phyloP scores from a whole-genome alignment of 2,329 filamentous ascomycete species.

The Diaporthe longicolla region DNA sequence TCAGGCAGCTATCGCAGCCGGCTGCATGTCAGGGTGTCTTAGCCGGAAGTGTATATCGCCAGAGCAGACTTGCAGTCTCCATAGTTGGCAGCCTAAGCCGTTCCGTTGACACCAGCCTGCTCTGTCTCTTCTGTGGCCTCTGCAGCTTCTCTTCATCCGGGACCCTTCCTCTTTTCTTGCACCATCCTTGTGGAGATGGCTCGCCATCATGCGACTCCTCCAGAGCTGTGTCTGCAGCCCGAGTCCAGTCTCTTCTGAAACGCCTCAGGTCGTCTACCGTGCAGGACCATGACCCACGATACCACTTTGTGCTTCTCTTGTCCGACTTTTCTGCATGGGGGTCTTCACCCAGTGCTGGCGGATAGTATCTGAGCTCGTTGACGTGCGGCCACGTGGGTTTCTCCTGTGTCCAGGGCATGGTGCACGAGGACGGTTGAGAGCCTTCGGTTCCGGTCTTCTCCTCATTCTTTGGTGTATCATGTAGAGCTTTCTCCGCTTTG shows the following conservation, averaged over 20 bases:
- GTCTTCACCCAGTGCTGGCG: constrained; percentile 51
- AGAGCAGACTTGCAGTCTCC: constrained; percentile 50
- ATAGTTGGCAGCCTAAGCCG: constrained; percentile 42
- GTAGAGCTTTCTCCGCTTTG: background rate
- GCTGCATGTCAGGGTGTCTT: background rate
- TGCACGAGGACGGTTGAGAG: background rate
- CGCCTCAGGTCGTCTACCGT: constrained; percentile 58
- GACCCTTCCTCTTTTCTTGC: constrained; percentile 22
- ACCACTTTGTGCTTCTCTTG: constrained; percentile 19
- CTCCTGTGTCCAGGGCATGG: constrained; percentile 39
- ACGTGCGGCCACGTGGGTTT: constrained; percentile 58
- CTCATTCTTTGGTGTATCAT: constrained; percentile 50
- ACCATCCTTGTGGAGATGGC: constrained; percentile 4
- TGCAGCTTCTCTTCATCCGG: background rate
- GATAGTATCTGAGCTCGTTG: constrained; percentile 57
- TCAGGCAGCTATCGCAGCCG: background rate
- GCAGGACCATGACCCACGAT: constrained; percentile 48
- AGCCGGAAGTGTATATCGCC: constrained; percentile 47
- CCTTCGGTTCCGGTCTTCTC: background rate
- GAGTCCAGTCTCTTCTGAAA: constrained; percentile 53
- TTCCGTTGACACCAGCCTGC: constrained; percentile 16
- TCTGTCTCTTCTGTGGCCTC: constrained; percentile 28
- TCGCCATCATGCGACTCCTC: constrained; percentile 44
- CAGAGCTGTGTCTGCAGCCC: constrained; percentile 50
- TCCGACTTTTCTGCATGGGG: constrained; percentile 46